These are phyloP conservation scores for Hyphopichia homilentoma DNA, from an alignment of 805 yeast species.

Conservation along the genomic window DNA sequence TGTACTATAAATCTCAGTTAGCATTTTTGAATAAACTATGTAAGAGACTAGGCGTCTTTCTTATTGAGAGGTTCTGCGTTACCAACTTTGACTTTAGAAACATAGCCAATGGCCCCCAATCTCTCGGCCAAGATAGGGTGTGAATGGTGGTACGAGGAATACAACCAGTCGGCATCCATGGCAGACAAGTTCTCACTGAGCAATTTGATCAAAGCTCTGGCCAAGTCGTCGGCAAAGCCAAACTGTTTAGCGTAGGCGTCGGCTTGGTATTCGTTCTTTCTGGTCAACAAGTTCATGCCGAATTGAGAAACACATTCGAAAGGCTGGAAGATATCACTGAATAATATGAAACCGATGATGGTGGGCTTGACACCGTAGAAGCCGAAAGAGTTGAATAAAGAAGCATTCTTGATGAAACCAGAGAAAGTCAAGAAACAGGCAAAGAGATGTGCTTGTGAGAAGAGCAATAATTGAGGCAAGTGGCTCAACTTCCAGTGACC, in stretches of 20 bases:
- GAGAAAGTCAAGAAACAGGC: conserved; percentile 70
- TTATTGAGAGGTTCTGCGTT: conserved; percentile 7
- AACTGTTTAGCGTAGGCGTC: conserved; percentile 77
- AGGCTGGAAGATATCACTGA: conserved; percentile 76
- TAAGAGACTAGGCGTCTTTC: too few relatives aligned
- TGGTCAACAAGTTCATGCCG: conserved; percentile 62
- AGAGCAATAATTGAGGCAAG: conserved; percentile 67
- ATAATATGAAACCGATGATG: conserved; percentile 76
- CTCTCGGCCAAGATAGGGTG: conserved; percentile 94
- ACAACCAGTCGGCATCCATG: conserved; percentile 87
- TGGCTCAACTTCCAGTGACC: conserved; percentile 97
- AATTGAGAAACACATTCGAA: conserved; percentile 67
- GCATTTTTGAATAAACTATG: not conserved
- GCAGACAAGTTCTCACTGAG: conserved; percentile 79
- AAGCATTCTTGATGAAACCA: conserved; percentile 72
- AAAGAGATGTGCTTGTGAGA: conserved; percentile 63
- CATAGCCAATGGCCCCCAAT: conserved; percentile 64
- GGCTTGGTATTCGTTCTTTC: conserved; percentile 92
- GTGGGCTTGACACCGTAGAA: conserved; percentile 64
- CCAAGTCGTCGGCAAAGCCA: conserved; percentile 68
- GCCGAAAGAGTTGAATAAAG: conserved; percentile 77
- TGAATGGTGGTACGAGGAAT: conserved; percentile 81
- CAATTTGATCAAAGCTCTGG: conserved; percentile 68
- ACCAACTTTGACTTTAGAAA: conserved; percentile 35
- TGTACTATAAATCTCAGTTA: not conserved